Conservation (phyloP, 768 basidiomycete genomes). For the Lactifluus rugatus region DNA sequence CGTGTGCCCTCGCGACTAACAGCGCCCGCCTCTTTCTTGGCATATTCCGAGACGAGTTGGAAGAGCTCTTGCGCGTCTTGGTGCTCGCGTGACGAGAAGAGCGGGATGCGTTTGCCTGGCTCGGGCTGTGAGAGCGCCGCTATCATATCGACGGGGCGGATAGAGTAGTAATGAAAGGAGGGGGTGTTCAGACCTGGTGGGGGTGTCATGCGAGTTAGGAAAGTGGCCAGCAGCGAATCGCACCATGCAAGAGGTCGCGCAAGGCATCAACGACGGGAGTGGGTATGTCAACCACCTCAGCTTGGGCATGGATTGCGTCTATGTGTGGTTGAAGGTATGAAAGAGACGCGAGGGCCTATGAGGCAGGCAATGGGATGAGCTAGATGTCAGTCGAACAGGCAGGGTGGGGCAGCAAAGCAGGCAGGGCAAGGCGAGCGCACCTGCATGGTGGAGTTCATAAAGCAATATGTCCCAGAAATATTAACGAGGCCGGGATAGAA, state of each 20-base stretch:
- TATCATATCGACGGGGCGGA: constrained; percentile 69
- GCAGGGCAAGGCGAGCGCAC: constrained; percentile 26
- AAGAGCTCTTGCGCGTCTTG: constrained; percentile 99
- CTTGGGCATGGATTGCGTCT: constrained; percentile 61
- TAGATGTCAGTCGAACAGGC: neutral
- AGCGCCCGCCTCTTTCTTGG: constrained; percentile 73
- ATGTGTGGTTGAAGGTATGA: constrained; percentile 75
- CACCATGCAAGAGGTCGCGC: constrained; percentile 59
- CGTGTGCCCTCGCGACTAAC: constrained; percentile 62
- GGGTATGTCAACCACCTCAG: constrained; percentile 70
- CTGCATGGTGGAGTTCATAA: constrained; percentile 96
- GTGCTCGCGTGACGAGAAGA: constrained; percentile 86
- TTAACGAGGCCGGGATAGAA: constrained; percentile 91
- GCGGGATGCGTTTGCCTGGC: constrained; percentile 44
- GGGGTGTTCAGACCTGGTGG: constrained; percentile 56
- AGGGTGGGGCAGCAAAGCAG: neutral
- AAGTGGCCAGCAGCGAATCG: constrained; percentile 18
- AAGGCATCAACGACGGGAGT: constrained; percentile 83
- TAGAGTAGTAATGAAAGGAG: constrained; percentile 42
- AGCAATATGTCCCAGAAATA: constrained; percentile 92
- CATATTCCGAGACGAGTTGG: constrained; percentile 80
- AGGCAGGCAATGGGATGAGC: constrained; percentile 13
- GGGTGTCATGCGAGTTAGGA: neutral
- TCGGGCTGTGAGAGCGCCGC: constrained; percentile 50
- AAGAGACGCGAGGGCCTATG: constrained; percentile 83